These are phyloP conservation scores for Asterella californica DNA, from an alignment of 225 moss, liverwort and hornwort genomes.

Conservation along the genomic window DNA sequence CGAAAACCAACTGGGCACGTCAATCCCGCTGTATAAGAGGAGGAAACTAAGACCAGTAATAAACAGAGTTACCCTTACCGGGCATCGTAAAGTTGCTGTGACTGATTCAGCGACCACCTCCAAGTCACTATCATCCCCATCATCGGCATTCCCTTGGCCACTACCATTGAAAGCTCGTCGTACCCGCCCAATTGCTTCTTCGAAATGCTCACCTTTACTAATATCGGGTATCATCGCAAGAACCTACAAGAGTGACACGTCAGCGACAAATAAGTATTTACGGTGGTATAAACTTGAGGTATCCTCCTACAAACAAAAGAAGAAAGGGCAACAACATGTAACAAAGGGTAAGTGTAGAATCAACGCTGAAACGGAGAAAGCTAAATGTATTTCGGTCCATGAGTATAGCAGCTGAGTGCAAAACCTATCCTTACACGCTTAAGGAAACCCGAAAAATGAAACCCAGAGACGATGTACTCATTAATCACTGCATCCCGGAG, in stretches of 20 bases:
- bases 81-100: conserved; percentile 85
- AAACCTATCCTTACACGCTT: too few species aligned
- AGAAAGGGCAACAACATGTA: too few species aligned
- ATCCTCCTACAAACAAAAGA: too few species aligned
- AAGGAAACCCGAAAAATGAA: too few species aligned
- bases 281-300: too few species aligned
- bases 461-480: too few species aligned
- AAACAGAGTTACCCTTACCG: conserved; percentile 46
- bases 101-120: conserved; percentile 93
- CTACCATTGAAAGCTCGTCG: conserved; percentile 92
- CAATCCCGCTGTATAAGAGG: neutral
- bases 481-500: too few species aligned
- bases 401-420: too few species aligned
- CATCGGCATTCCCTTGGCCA: conserved; percentile 70
- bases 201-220: conserved; percentile 72
- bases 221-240: conserved; percentile 73
- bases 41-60: neutral
- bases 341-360: too few species aligned
- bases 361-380: too few species aligned
- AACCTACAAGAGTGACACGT: conserved; percentile 39
- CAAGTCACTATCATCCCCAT: conserved; percentile 92
- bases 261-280: too few species aligned
- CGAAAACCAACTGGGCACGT: neutral
- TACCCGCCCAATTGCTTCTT: conserved; percentile 88
- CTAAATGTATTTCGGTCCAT: too few species aligned